Evolutionary conservation across 2,329 filamentous ascomycete genomes (phyloP).

Genomic region (Botrytis paeoniae): DNA sequence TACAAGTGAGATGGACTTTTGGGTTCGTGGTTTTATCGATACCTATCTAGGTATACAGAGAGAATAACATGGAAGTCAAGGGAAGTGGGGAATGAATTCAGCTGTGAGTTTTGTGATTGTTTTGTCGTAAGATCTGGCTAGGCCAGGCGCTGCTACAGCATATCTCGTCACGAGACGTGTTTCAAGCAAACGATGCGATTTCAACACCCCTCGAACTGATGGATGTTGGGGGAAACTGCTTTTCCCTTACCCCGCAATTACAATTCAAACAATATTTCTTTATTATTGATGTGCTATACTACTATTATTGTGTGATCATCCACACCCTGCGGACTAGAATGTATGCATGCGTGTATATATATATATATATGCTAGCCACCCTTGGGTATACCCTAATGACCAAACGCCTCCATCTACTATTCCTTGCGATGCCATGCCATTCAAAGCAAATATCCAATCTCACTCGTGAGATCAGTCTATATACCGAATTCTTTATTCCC

Average conservation of each 20-base stretch:
- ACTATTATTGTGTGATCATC: neutral
- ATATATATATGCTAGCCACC: neutral
- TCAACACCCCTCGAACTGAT: neutral
- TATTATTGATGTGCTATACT: neutral
- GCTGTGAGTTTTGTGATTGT: neutral
- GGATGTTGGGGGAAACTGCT: neutral
- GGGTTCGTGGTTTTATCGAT: neutral
- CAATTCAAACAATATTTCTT: neutral
- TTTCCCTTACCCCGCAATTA: neutral
- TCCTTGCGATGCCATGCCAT: neutral
- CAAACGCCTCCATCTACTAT: slow-evolving; percentile 13
- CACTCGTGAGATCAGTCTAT: neutral
- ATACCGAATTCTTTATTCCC: neutral
- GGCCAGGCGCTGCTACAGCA: neutral
- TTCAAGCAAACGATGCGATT: neutral
- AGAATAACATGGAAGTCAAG: neutral
- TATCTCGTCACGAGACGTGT: neutral
- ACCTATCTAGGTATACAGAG: neutral
- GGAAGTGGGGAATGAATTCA: neutral
- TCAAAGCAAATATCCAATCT: neutral
- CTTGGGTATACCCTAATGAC: slow-evolving; percentile 12
- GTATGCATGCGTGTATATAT: neutral
- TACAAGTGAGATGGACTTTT: neutral
- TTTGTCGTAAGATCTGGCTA: neutral
- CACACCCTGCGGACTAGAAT: neutral